A percentile compares a stretch with the other conserved stretches of the same genome.
These are phyloP conservation scores for Linaria vulgaris DNA, from an alignment of 257 asterid genomes.

Conservation along the genomic window DNA sequence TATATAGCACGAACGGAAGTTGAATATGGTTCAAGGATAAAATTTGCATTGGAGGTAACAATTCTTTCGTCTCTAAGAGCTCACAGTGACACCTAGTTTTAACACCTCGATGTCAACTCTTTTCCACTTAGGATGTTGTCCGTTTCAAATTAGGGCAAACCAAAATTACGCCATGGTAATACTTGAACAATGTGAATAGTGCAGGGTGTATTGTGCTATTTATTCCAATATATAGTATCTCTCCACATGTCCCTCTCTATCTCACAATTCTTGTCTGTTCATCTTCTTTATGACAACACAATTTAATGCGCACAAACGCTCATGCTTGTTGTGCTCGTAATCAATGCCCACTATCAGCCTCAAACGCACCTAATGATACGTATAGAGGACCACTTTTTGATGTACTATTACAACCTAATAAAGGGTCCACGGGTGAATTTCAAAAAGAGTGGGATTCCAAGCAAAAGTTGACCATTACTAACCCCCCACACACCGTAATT, in stretches of 20 bases:
- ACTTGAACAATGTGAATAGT: too few species aligned
- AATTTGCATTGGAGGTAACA: too few species aligned
- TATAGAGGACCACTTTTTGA: constrained; percentile 35
- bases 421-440: constrained; percentile 34
- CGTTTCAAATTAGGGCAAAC: too few species aligned
- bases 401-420: not conserved
- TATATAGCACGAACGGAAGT: too few species aligned
- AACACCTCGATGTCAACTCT: too few species aligned
- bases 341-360: constrained; percentile 26
- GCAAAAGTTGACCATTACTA: constrained; percentile 32
- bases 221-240: too few species aligned
- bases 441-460: constrained; percentile 40
- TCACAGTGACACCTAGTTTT: too few species aligned
- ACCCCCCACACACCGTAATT: not conserved
- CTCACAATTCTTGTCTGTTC: not conserved
- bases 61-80: too few species aligned
- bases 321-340: constrained; percentile 29
- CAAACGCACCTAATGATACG: constrained; percentile 23
- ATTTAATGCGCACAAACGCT: constrained; percentile 42
- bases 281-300: constrained; percentile 18
- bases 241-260: not conserved
- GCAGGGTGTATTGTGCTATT: too few species aligned
- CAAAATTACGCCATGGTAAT: too few species aligned
- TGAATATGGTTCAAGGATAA: too few species aligned
- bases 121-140: too few species aligned